Base-by-base conservation (phyloP, 2,329 filamentous ascomycete genomes). In the Pyricularia grisea region DNA sequence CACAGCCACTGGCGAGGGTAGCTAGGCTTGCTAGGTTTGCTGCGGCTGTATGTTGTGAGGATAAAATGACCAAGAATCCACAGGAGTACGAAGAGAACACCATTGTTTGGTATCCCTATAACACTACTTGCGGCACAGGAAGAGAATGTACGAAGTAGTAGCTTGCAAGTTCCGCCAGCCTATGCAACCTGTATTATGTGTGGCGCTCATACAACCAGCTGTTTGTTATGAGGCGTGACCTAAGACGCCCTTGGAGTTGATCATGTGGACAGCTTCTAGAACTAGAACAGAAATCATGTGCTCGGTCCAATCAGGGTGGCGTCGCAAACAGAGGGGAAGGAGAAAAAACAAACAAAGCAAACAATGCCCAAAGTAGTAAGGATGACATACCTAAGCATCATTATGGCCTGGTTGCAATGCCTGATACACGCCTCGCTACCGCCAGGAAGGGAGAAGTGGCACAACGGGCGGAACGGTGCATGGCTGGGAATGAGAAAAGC, bases 191-290 rank as follows among this genome's bases (percentile, higher is more conserved):
- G 25, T 1, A 12, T 28, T n/a, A 61, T 42, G 27, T 66, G 33
- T 28, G 58, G 65, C 66, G 63, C 28, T 66, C 64, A 28, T 36
- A 66, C 33, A 36, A 36, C 31, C 31, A 66, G 31, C 17, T 23
- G 31, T 66, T 42, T 31, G 64, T 63, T 63, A 63, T 27, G 60
- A 63, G 60, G 25, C 25, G 64, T 42, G 30, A 66, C 64, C 30
- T 66, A 20, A 0, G 30, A 20, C 20, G 64, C 27, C 63, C n/a
- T 36, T n/a, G 64, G 3, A 23, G n/a, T 31, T 36, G 64, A 27
- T 66, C 64, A 66, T 66, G 64, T 66, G 30, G 28, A 20, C 33
- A 42, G 64, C 27, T 66, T 66, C 64, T 63, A 50, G 42, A 50
- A 50, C 42, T 20, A 50, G 42, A 50, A 50, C 20, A 23, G 25